Conservation (phyloP, 257 asterid genomes). For the Lycium barbarum region DNA sequence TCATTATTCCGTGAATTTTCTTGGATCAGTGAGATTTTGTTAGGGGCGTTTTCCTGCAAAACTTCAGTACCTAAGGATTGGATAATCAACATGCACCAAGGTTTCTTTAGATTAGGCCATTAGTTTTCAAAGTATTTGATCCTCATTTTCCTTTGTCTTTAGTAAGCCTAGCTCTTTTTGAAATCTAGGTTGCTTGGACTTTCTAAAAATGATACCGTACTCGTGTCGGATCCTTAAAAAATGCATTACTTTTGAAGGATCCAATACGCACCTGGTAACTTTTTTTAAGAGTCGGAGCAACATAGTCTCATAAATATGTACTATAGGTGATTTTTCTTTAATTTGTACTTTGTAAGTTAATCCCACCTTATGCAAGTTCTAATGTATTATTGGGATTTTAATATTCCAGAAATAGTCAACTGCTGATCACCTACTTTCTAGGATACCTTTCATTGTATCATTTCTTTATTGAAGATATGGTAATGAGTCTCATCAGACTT, state of each 20-base stretch:
- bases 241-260: not conserved
- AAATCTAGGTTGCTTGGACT: not conserved
- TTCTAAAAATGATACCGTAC: not conserved
- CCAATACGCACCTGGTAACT: not conserved
- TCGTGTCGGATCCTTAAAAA: not conserved
- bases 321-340: not conserved
- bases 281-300: not conserved
- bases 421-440: constrained; percentile 31
- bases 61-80: too few species aligned
- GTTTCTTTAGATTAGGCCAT: not conserved
- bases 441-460: constrained; percentile 31
- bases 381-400: not conserved
- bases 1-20: not conserved
- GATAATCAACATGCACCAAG: too few species aligned
- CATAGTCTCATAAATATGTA: not conserved
- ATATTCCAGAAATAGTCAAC: constrained; percentile 23
- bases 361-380: not conserved
- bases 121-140: not conserved
- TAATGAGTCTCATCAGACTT: constrained; percentile 47
- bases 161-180: not conserved
- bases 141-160: not conserved
- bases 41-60: not conserved
- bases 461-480: constrained; percentile 41
- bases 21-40: not conserved
- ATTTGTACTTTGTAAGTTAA: not conserved